Conservation (phyloP, 805 yeast species). For the Zygosaccharomyces siamensis region DNA sequence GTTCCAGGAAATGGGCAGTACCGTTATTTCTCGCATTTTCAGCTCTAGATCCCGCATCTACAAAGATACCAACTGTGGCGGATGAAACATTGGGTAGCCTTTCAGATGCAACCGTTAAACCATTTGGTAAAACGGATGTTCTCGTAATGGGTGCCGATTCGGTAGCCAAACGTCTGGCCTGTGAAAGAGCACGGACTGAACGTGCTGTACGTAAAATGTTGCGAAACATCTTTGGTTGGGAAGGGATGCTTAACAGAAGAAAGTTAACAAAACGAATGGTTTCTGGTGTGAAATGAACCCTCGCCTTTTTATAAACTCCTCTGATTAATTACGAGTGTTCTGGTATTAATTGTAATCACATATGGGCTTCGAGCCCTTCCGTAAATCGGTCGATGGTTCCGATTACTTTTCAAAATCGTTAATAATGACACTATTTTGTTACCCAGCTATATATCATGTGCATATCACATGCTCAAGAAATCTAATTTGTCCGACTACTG, state of each 20-base stretch:
- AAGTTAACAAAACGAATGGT: too few species aligned
- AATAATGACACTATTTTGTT: not conserved
- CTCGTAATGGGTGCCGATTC: conserved; percentile 42
- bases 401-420: not conserved
- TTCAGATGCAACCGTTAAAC: conserved; percentile 92
- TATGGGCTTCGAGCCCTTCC: not conserved
- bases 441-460: not conserved
- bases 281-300: too few species aligned
- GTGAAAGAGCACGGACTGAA: not conserved
- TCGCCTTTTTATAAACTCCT: too few species aligned
- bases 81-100: conserved; percentile 79
- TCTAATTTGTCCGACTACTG: not conserved
- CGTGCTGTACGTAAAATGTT: not conserved
- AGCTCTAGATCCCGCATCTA: conserved; percentile 97
- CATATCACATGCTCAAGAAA: not conserved
- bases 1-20: conserved; percentile 96
- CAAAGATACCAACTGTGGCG: conserved; percentile 98
- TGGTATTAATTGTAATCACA: not conserved
- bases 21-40: conserved; percentile 83
- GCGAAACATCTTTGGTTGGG: conserved; percentile 2
- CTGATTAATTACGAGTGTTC: too few species aligned
- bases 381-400: not conserved
- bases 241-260: too few species aligned
- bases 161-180: not conserved
- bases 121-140: conserved; percentile 79